Conservation (phyloP, 495 filamentous ascomycete species). For the Friedmanniomyces simplex region DNA sequence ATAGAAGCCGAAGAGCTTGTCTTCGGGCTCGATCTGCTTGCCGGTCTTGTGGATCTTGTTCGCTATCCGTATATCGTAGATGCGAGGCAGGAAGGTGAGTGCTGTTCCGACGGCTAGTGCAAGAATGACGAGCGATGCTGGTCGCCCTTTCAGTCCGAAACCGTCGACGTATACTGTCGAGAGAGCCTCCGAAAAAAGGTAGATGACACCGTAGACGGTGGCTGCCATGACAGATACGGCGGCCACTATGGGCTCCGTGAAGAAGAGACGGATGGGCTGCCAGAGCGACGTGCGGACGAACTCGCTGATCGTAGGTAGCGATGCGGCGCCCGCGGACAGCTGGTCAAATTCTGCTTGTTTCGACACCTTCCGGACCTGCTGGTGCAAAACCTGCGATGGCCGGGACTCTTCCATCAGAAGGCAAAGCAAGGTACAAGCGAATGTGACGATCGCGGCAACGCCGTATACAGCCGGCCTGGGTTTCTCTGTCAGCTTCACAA, state of each 20-base stretch:
- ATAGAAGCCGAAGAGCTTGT: conserved; percentile 41
- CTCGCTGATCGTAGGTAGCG: conserved; percentile 29
- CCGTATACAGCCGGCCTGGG: conserved; percentile 23
- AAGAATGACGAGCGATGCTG: conserved; percentile 38
- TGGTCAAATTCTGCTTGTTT: not conserved
- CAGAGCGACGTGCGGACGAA: conserved; percentile 36
- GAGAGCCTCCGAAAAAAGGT: conserved; percentile 44
- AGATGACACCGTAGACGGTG: conserved; percentile 40
- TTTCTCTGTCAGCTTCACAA: not conserved
- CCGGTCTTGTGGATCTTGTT: conserved; percentile 23
- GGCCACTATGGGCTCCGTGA: conserved; percentile 42
- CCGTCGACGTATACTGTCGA: conserved; percentile 35
- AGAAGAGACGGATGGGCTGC: conserved; percentile 38
- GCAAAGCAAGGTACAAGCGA: not conserved
- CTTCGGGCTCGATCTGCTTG: conserved; percentile 34
- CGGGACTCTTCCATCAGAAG: conserved; percentile 13
- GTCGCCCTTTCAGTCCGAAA: conserved; percentile 32
- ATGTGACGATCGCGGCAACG: conserved; percentile 13
- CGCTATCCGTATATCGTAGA: conserved; percentile 34
- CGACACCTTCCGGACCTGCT: not conserved
- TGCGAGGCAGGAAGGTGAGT: conserved; percentile 35
- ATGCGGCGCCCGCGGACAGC: not conserved
- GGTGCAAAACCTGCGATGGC: conserved; percentile 6
- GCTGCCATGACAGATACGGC: conserved; percentile 33
- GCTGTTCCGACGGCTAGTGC: conserved; percentile 37